Percentiles rank a stretch among this genome's conserved stretches.
Evolutionary conservation across 257 asterid species (phyloP).

Genomic region (Gardenia jasminoides): DNA sequence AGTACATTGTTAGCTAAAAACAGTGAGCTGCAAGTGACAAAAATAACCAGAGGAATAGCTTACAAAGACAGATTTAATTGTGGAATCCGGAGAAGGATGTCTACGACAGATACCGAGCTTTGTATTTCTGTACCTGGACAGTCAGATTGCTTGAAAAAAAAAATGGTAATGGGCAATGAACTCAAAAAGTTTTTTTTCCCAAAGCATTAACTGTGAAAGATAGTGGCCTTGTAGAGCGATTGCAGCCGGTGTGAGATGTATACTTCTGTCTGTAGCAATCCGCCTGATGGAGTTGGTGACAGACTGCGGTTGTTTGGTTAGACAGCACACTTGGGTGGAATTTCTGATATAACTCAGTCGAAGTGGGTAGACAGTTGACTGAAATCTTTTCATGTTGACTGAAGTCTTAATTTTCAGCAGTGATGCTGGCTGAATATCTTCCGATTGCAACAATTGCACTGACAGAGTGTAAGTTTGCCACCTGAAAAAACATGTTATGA

Average conservation of each 20-base stretch:
- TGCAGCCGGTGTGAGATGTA: not conserved
- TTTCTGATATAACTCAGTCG: not conserved
- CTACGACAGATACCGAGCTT: not conserved
- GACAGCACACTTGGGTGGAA: not conserved
- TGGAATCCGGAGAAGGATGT: not conserved
- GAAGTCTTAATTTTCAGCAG: not conserved
- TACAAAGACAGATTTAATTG: not conserved
- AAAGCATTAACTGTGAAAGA: not conserved
- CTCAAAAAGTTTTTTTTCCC: not conserved
- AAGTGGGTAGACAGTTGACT: not conserved
- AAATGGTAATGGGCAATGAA: not conserved
- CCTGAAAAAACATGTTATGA: not conserved
- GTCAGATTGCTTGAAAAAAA: not conserved
- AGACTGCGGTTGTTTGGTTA: not conserved
- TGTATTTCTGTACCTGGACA: not conserved
- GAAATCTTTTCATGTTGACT: not conserved
- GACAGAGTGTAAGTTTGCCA: not conserved
- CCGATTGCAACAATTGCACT: not conserved
- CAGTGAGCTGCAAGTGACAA: not conserved
- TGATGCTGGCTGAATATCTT: not conserved
- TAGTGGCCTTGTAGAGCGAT: not conserved
- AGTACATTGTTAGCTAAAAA: not conserved
- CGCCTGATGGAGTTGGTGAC: not conserved
- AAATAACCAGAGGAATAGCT: not conserved
- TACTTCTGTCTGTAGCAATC: not conserved